phyloP scores from a whole-genome alignment of 106 monocot genomes.

The Ottelia alismoides region DNA sequence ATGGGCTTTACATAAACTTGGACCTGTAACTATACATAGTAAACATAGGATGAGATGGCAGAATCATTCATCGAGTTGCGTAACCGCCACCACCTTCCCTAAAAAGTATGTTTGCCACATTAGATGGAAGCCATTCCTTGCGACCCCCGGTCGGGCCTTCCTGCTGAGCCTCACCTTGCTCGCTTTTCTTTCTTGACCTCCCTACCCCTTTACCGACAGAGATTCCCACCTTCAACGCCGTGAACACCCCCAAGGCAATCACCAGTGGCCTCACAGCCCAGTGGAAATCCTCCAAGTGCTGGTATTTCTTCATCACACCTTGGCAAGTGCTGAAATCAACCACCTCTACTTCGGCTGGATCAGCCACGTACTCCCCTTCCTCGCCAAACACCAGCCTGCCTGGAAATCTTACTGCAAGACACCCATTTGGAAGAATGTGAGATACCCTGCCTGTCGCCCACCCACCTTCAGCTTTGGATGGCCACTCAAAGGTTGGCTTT shows the following conservation, averaged over 20 bases:
- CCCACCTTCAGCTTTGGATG: conserved; percentile 14
- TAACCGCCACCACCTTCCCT: no score
- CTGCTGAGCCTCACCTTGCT: no score
- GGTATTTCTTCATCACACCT: conserved; percentile 70
- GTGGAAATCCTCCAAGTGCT: conserved; percentile 87
- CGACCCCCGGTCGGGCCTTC: no score
- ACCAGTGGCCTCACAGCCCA: conserved; percentile 84
- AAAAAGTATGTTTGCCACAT: no score
- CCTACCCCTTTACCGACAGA: conserved; percentile 22
- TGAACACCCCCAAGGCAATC: conserved; percentile 53
- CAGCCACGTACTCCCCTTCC: conserved; percentile 25
- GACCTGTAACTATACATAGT: no score
- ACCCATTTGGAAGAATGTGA: conserved; percentile 67
- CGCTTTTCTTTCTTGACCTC: conserved; percentile 20
- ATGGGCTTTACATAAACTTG: no score
- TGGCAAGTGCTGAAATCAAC: conserved; percentile 60
- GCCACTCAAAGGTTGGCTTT: conserved; percentile 63
- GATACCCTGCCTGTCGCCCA: conserved; percentile 55
- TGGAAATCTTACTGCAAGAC: conserved; percentile 70
- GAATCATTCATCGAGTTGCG: no score
- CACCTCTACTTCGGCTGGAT: conserved; percentile 65
- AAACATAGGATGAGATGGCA: no score
- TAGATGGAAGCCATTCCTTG: no score
- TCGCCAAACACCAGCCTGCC: conserved; percentile 50
- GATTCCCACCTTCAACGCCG: conserved; percentile 48